phyloP scores from a whole-genome alignment of 2,329 filamentous ascomycete genomes.

The Epicoccum nigrum region DNA sequence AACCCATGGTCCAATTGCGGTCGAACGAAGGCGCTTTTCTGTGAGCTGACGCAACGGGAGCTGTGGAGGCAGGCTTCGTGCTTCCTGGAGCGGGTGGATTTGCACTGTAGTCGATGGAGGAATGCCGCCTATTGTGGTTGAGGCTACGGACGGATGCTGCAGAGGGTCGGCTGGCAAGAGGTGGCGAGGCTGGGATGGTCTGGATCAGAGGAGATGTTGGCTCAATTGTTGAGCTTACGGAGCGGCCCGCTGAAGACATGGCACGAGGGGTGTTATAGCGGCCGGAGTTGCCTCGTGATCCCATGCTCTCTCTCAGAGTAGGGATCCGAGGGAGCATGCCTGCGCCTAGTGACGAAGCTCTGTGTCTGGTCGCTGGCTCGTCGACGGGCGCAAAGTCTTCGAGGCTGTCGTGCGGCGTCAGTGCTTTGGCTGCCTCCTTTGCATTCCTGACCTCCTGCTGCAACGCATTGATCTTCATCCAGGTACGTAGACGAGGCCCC shows the following conservation, averaged over 20 bases:
- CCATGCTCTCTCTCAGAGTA: slow-evolving; percentile 43
- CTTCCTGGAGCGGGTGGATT: slow-evolving; percentile 35
- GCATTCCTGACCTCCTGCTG: slow-evolving; percentile 81
- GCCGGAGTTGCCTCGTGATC: slow-evolving; percentile 30
- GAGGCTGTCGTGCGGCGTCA: slow-evolving; percentile 43
- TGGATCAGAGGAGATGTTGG: slow-evolving; percentile 53
- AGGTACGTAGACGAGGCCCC: slow-evolving; percentile 86
- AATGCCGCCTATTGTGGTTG: slow-evolving; percentile 85
- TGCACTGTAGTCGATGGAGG: slow-evolving; percentile 75
- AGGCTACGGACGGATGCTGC: slow-evolving; percentile 82
- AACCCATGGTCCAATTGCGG: slow-evolving; percentile 62
- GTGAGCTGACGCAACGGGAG: slow-evolving; percentile 47
- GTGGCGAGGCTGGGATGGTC: slow-evolving; percentile 50
- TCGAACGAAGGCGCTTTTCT: slow-evolving; percentile 66
- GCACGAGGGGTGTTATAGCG: slow-evolving; percentile 41
- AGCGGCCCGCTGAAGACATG: slow-evolving; percentile 40
- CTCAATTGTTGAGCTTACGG: slow-evolving; percentile 38
- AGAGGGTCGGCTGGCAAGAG: slow-evolving; percentile 65
- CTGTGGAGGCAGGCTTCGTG: slow-evolving; percentile 27
- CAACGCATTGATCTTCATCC: slow-evolving; percentile 92
- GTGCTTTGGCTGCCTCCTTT: slow-evolving; percentile 45
- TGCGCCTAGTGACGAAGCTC: slow-evolving; percentile 53
- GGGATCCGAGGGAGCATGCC: slow-evolving; percentile 47
- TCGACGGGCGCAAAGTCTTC: slow-evolving; percentile 26
- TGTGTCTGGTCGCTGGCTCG: slow-evolving; percentile 54